Base-by-base conservation (phyloP, 192 early-diverging fungal species). In the Diversispora eburnea region DNA sequence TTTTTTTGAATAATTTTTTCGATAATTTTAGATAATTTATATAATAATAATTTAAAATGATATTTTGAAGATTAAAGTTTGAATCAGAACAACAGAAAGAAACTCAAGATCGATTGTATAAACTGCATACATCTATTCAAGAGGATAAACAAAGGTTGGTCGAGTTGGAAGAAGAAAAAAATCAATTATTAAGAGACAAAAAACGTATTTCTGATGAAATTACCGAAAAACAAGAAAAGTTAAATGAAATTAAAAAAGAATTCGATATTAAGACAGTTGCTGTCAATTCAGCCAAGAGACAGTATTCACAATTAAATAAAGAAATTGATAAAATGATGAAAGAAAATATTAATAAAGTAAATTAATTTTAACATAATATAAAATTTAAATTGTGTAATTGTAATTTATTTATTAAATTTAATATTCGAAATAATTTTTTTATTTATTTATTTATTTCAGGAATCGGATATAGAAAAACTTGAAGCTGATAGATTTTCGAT, bases 401-500 rank as follows among this genome's bases (percentile, higher is more conserved):
- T 22, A n/a, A 52, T 68, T 33, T 33, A 33, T 33, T 33, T 33
- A 33, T 33, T 33, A 33, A 33, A 33, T 33, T 33, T 33, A 33
- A 33, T 33, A 33, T 33, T 33, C 25, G 0, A 33, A 33, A 33
- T 33, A 33, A 33, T 33, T 33, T 33, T 33, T n/a, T 13, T 52
- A 6, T 8, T 48, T 7, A 20, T 15, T 52, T 13, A 49, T 39
- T 70, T 13, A 54, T 55, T 67, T 52, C 61, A 82, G 81, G 88
- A 91, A 82, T 79, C 90, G 0, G 82, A 93, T 63, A 85, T 94
- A n/a, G 94, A 97, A 61, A 91, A 91, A 54, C 60, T 88, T 2
- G 84, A 85, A 56, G 90, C 89, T 5, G 94, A 98, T 47, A 83
- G 87, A 55, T 82, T 92, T 1, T 84, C 90, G 0, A 91, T 98